Conservation (phyloP, 1,284 basidiomycete genomes). For the Puccinia horiana region DNA sequence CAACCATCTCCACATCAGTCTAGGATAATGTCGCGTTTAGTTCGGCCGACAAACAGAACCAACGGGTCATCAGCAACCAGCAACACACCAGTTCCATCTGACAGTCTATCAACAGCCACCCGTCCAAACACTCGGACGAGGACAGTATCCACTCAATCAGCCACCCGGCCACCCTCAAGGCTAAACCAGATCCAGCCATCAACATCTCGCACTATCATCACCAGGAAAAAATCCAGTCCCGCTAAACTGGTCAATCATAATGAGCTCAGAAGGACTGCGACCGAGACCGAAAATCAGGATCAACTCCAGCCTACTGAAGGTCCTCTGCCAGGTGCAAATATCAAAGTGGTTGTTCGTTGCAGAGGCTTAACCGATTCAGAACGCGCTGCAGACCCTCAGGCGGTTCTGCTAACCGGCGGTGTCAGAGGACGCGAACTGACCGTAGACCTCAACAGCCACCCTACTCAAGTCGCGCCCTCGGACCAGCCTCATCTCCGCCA, state of each 20-base stretch:
- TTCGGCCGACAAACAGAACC: neutral
- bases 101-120: constrained; percentile 3
- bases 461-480: neutral
- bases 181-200: constrained; percentile 12
- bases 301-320: constrained; percentile 24
- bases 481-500: constrained; percentile 19
- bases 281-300: constrained; percentile 14
- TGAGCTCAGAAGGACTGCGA: constrained; percentile 4
- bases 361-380: constrained; percentile 45
- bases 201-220: neutral
- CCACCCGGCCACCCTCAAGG: constrained; percentile 22
- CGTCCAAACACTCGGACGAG: constrained; percentile 13
- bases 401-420: constrained; percentile 43
- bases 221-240: constrained; percentile 10
- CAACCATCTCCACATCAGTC: neutral
- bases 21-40: constrained; percentile 26
- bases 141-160: constrained; percentile 34
- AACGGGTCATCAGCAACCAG: neutral
- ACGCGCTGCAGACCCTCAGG: constrained; percentile 38
- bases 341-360: constrained; percentile 48
- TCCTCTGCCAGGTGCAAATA: constrained; percentile 41
- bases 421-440: constrained; percentile 47
- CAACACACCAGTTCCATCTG: neutral
- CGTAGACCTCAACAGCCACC: constrained; percentile 46
- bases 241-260: neutral